Percentiles rank a stretch among this genome's conserved stretches.
Conservation (phyloP, 306 rosid species). For the Hippophae rhamnoides region DNA sequence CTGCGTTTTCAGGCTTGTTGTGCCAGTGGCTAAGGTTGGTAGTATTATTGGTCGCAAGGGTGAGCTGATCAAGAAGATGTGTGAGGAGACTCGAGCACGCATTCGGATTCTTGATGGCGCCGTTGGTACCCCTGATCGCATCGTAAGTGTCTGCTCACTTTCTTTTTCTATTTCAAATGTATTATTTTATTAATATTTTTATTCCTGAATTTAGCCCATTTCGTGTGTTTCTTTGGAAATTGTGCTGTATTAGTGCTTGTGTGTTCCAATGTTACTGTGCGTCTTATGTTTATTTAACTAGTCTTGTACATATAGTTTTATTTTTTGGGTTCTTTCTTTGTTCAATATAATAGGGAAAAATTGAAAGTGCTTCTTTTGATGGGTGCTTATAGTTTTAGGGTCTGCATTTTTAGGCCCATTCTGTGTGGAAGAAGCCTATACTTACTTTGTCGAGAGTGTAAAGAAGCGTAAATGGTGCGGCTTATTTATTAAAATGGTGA, state of each 20-base stretch:
- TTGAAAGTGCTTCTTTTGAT: background rate
- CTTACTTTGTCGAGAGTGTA: no score
- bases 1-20: slow-evolving; percentile 78
- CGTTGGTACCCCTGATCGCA: slow-evolving; percentile 70
- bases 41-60: slow-evolving; percentile 94
- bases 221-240: background rate
- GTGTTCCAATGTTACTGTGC: background rate
- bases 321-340: no score
- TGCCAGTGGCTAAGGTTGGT: slow-evolving; percentile 84
- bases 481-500: no score
- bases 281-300: no score
- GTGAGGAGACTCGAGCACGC: slow-evolving; percentile 94
- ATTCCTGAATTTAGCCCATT: slow-evolving; percentile 14
- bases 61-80: slow-evolving; percentile 77
- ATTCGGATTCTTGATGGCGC: slow-evolving; percentile 93
- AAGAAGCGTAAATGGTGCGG: no score
- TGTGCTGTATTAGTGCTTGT: background rate
- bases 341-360: background rate
- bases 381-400: no score
- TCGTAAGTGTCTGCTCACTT: slow-evolving; percentile 39
- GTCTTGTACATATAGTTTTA: no score
- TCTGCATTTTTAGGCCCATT: no score
- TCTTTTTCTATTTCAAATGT: background rate
- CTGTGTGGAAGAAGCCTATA: no score
- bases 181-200: background rate